Evolutionary conservation across 2,329 filamentous ascomycete genomes (phyloP).

Genomic region (Cucurbitaria berberidis): DNA sequence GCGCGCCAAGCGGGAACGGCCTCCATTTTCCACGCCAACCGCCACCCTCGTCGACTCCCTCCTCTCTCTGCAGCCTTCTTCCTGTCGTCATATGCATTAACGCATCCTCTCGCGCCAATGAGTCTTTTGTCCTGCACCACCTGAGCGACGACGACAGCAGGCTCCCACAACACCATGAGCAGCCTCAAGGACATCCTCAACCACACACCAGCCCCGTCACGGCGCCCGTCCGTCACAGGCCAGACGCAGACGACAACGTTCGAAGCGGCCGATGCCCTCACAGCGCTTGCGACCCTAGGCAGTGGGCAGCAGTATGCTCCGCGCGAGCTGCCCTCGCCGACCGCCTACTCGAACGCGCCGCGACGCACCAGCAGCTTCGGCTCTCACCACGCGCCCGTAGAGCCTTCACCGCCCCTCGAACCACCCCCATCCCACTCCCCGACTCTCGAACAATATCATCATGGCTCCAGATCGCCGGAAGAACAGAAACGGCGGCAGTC

Average conservation of each 20-base stretch:
- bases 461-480: conserved; percentile 54
- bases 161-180: conserved; percentile 31
- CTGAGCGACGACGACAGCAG: conserved; percentile 4
- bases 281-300: conserved; percentile 43
- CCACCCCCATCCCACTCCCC: conserved; percentile 49
- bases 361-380: conserved; percentile 46
- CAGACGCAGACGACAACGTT: conserved; percentile 29
- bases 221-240: conserved; percentile 18
- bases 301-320: conserved; percentile 41
- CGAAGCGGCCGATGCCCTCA: conserved; percentile 52
- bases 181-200: conserved; percentile 48
- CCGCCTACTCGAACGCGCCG: conserved; percentile 34
- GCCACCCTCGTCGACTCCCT: conserved; percentile 3
- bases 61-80: not conserved
- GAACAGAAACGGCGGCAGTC: conserved; percentile 49
- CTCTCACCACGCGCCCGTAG: conserved; percentile 44
- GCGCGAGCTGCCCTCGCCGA: conserved; percentile 42
- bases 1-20: conserved; percentile 22
- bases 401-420: conserved; percentile 48
- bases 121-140: conserved; percentile 1
- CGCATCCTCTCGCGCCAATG: conserved; percentile 5
- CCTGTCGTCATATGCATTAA: not conserved
- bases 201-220: conserved; percentile 31
- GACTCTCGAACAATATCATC: conserved; percentile 56
- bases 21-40: conserved; percentile 19